Percentiles rank a stretch among this genome's conserved stretches.
Conservation (phyloP, 2,329 filamentous ascomycete genomes). For the Chaetomium globosum region DNA sequence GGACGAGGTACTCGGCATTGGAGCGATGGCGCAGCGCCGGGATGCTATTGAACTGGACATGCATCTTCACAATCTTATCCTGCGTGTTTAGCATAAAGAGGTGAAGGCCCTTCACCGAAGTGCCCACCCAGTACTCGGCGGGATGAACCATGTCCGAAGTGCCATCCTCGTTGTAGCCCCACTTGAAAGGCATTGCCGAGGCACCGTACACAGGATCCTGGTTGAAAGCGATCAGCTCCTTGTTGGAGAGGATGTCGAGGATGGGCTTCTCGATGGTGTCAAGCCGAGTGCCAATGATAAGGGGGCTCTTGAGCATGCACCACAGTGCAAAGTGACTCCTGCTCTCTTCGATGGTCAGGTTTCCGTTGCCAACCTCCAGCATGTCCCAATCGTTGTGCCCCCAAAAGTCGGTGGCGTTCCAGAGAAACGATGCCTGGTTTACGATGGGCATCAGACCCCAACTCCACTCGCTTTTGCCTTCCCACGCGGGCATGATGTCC, state of each 20-base stretch:
- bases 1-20: no score
- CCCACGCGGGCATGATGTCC: constrained; percentile 28
- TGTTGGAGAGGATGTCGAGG: constrained; percentile 21
- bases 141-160: constrained; percentile 14
- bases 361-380: constrained; percentile 30
- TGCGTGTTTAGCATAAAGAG: constrained; percentile 16
- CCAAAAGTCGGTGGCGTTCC: constrained; percentile 12
- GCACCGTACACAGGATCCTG: constrained; percentile 26
- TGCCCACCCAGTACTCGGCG: constrained; percentile 21
- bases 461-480: neutral
- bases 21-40: no score
- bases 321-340: constrained; percentile 27
- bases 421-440: constrained; percentile 27
- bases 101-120: constrained; percentile 19
- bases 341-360: constrained; percentile 26
- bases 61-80: neutral
- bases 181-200: constrained; percentile 18
- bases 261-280: constrained; percentile 17
- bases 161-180: constrained; percentile 11
- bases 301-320: constrained; percentile 24
- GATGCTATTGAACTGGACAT: no score
- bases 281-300: constrained; percentile 23
- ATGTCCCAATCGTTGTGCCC: constrained; percentile 28
- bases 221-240: constrained; percentile 25
- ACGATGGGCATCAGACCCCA: constrained; percentile 21